Evolutionary conservation across 2,329 filamentous ascomycete genomes (phyloP).

Genomic region (Passalora sequoiae): DNA sequence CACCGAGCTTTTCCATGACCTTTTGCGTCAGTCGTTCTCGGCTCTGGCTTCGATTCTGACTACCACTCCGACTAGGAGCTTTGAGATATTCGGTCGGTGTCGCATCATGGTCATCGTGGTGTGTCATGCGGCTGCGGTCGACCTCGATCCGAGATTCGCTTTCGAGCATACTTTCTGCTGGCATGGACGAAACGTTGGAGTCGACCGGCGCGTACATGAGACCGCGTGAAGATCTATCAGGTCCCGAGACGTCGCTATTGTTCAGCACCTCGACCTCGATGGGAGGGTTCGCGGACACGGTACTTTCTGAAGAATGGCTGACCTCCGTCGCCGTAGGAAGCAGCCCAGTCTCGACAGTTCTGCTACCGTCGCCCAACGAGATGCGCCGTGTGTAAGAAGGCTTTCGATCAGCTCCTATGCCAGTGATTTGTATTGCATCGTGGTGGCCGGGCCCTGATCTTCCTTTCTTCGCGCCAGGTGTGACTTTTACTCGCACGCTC

Average conservation of each 20-base stretch:
- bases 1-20: constrained; percentile 61
- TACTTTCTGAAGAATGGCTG: constrained; percentile 81
- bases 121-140: constrained; percentile 48
- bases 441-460: constrained; percentile 51
- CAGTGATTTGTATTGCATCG: constrained; percentile 82
- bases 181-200: constrained; percentile 84
- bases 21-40: constrained; percentile 63
- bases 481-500: constrained; percentile 75
- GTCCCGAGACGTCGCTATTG: constrained; percentile 61
- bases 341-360: constrained; percentile 34
- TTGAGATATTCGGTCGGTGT: constrained; percentile 45
- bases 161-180: constrained; percentile 65
- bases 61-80: constrained; percentile 49
- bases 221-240: constrained; percentile 49
- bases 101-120: constrained; percentile 30
- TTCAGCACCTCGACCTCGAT: constrained; percentile 85
- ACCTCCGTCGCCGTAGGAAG: constrained; percentile 34
- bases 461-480: constrained; percentile 63
- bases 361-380: constrained; percentile 49
- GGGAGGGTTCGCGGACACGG: constrained; percentile 62
- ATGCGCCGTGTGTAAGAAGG: constrained; percentile 64
- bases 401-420: constrained; percentile 68
- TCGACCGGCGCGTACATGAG: constrained; percentile 60
- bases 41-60: constrained; percentile 58
- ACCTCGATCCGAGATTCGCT: constrained; percentile 44